These are phyloP conservation scores for Neophaeococcomyces mojaviensis DNA, from an alignment of 2,329 filamentous ascomycete species.

Conservation along the genomic window DNA sequence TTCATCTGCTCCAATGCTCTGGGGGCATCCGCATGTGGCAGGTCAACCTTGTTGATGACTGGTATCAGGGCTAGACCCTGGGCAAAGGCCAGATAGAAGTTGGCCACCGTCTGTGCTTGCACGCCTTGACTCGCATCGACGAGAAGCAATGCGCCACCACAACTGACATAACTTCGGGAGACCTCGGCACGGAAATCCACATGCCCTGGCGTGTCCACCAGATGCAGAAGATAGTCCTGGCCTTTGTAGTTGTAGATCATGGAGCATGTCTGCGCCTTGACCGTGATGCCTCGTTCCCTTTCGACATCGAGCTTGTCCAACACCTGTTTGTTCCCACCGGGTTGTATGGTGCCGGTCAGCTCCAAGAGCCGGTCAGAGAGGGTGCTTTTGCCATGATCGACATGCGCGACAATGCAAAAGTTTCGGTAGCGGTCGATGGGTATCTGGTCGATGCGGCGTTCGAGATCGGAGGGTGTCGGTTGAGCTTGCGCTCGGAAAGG, in stretches of 20 bases:
- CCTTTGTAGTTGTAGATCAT: slow-evolving; percentile 90
- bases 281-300: slow-evolving; percentile 89
- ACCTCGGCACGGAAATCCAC: slow-evolving; percentile 97
- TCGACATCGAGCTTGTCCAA: slow-evolving; percentile 96
- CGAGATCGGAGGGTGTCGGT: slow-evolving; percentile 42
- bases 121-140: slow-evolving; percentile 96
- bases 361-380: slow-evolving; percentile 88
- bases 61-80: slow-evolving; percentile 81
- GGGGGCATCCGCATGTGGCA: slow-evolving; percentile 79
- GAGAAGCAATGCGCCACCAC: slow-evolving; percentile 81
- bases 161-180: slow-evolving; percentile 89
- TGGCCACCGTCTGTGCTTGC: slow-evolving; percentile 95
- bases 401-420: slow-evolving; percentile 97
- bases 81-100: slow-evolving; percentile 95
- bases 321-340: slow-evolving; percentile 86
- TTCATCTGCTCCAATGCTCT: slow-evolving; percentile 80
- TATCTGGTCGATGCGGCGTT: slow-evolving; percentile 47
- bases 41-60: slow-evolving; percentile 93
- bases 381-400: slow-evolving; percentile 97
- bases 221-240: slow-evolving; percentile 82
- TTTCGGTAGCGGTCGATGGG: slow-evolving; percentile 61
- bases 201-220: slow-evolving; percentile 95
- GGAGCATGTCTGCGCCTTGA: slow-evolving; percentile 96
- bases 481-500: slow-evolving; percentile 15
- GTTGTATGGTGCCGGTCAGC: slow-evolving; percentile 83